A percentile compares a stretch with the other conserved stretches of the same genome.
These are phyloP conservation scores for Geranium rotundifolium DNA, from an alignment of 345 rosid species.

Conservation along the genomic window DNA sequence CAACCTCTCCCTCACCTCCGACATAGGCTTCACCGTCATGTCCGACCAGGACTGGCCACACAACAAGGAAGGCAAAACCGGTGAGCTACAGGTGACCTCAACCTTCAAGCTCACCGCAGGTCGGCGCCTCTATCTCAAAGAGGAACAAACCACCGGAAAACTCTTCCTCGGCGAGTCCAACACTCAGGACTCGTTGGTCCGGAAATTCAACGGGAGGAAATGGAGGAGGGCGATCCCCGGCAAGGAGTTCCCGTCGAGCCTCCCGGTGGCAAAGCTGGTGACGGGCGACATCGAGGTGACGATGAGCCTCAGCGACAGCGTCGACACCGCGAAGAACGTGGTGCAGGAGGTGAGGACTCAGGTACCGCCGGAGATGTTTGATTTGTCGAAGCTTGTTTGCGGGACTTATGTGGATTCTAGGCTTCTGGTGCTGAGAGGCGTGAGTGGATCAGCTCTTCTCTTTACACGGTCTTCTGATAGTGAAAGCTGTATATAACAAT, in stretches of 20 bases:
- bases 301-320: conserved; percentile 32
- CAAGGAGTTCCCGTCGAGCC: conserved; percentile 75
- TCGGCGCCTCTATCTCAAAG: conserved; percentile 62
- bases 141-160: conserved; percentile 34
- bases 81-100: conserved; percentile 51
- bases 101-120: conserved; percentile 46
- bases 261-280: conserved; percentile 65
- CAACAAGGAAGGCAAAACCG: conserved; percentile 47
- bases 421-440: conserved; percentile 62
- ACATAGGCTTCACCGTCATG: conserved; percentile 52
- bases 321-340: conserved; percentile 36
- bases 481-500: neutral
- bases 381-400: conserved; percentile 65
- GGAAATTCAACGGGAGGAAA: conserved; percentile 46
- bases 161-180: conserved; percentile 37
- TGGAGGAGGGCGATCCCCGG: conserved; percentile 71
- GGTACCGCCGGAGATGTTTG: conserved; percentile 80
- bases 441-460: conserved; percentile 72
- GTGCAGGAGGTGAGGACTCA: conserved; percentile 62
- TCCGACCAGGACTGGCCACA: conserved; percentile 63
- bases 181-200: conserved; percentile 30
- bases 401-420: conserved; percentile 74
- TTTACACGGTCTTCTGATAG: conserved; percentile 45
- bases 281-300: conserved; percentile 46
- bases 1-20: conserved; percentile 39